Evolutionary conservation across 2,329 filamentous ascomycete genomes (phyloP).

Genomic region (Neospermospora avenae): DNA sequence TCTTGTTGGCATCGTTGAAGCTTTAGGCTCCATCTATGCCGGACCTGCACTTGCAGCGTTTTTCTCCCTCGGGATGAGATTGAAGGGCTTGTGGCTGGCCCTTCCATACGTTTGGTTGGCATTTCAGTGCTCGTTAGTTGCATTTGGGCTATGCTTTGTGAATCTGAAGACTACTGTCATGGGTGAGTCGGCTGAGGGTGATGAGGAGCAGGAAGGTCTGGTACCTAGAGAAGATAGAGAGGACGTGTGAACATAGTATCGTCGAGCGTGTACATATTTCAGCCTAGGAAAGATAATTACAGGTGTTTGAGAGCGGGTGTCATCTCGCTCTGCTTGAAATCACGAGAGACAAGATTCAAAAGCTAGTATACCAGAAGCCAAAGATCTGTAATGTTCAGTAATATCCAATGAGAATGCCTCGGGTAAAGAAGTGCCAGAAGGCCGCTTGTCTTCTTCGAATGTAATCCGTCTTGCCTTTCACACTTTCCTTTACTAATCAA

Average conservation of each 20-base stretch:
- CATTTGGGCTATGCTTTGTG: conserved; percentile 2
- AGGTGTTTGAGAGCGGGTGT: background rate
- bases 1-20: conserved; percentile 4
- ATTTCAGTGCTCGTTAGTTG: background rate
- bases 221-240: background rate
- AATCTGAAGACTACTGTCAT: background rate
- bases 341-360: too few species aligned
- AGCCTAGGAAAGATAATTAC: background rate
- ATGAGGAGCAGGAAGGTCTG: background rate
- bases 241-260: background rate
- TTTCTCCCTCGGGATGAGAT: conserved; percentile 3
- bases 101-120: conserved; percentile 10
- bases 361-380: too few species aligned
- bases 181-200: background rate
- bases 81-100: conserved; percentile 4
- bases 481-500: too few species aligned
- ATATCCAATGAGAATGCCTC: background rate
- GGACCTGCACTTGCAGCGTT: conserved; percentile 5
- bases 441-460: too few species aligned
- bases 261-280: background rate
- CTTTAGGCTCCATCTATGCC: conserved; percentile 7
- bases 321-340: background rate
- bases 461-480: too few species aligned
- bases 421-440: too few species aligned
- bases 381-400: too few species aligned